phyloP scores from a whole-genome alignment of 78 protist species.

The Polysphondylium violaceum region DNA sequence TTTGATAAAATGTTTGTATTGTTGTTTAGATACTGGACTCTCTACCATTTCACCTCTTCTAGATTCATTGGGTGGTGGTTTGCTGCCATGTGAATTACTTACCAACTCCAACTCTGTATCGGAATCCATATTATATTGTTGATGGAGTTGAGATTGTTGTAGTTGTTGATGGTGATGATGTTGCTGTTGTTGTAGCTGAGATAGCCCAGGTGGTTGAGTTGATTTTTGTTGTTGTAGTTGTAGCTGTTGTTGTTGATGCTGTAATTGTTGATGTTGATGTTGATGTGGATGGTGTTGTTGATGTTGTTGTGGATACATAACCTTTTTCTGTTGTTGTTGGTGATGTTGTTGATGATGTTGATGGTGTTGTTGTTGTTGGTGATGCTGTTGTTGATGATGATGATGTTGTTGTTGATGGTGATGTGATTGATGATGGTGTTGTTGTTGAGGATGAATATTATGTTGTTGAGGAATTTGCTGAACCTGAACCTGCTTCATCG shows the following conservation, averaged over 20 bases:
- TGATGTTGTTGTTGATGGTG: not conserved
- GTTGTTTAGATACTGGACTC: constrained; percentile 75
- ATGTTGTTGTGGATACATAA: not conserved
- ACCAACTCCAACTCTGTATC: constrained; percentile 38
- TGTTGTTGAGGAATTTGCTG: constrained; percentile 10
- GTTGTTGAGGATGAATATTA: constrained; percentile 14
- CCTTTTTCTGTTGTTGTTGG: not conserved
- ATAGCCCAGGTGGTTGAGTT: not conserved
- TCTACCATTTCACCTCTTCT: constrained; percentile 75
- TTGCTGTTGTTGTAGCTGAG: not conserved
- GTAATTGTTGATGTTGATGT: not conserved
- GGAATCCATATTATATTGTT: constrained; percentile 19
- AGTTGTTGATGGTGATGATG: constrained; percentile 20
- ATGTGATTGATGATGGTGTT: not conserved
- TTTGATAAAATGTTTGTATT: constrained; percentile 63
- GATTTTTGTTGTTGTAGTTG: constrained; percentile 1
- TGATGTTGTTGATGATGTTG: not conserved
- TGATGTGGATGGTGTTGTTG: constrained; percentile 5
- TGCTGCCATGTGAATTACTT: not conserved
- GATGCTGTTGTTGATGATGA: not conserved
- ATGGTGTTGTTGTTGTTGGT: not conserved
- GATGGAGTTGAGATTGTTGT: constrained; percentile 1
- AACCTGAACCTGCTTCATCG: no score
- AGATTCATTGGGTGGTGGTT: constrained; percentile 47
- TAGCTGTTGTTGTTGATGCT: not conserved